Evolutionary conservation across 768 basidiomycete genomes (phyloP).

Genomic region (Sarcodon sp.): DNA sequence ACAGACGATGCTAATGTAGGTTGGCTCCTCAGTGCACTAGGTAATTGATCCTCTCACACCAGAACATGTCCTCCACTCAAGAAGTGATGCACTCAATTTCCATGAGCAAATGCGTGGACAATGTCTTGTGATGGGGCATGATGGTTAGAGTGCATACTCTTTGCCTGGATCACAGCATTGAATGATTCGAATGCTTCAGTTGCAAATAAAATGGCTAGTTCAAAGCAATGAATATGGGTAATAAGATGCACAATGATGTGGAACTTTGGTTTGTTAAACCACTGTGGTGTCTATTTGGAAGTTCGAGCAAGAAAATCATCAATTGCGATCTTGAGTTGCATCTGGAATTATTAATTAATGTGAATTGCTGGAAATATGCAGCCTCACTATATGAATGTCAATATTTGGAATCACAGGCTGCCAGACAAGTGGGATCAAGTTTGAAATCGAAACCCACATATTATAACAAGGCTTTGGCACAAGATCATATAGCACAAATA

Average conservation of each 20-base stretch:
- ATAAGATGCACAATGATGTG: conserved; percentile 7
- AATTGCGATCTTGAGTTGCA: conserved; percentile 4
- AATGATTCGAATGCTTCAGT: conserved; percentile 29
- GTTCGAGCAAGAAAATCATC: conserved; percentile 8
- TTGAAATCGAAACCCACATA: conserved; percentile 16
- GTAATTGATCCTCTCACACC: no score
- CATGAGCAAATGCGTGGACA: conserved; percentile 16
- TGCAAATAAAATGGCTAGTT: conserved; percentile 18
- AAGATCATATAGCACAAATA: neutral
- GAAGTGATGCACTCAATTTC: no score
- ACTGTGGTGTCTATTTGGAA: conserved; percentile 3
- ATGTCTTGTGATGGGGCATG: conserved; percentile 28
- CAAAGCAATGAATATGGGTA: conserved; percentile 13
- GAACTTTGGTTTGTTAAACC: conserved; percentile 8
- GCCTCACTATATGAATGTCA: conserved; percentile 12
- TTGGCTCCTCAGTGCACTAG: no score
- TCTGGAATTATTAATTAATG: neutral
- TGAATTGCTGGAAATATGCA: neutral
- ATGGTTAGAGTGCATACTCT: conserved; percentile 28
- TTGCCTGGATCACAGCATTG: conserved; percentile 27
- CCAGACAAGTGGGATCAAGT: conserved; percentile 18
- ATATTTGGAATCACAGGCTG: conserved; percentile 15
- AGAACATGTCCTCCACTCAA: no score
- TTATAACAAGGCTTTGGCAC: neutral
- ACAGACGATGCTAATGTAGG: no score